Evolutionary conservation across 306 rosid genomes (phyloP), one percentile per base, ranked within the genome.

Genomic region (Morella rubra): DNA sequence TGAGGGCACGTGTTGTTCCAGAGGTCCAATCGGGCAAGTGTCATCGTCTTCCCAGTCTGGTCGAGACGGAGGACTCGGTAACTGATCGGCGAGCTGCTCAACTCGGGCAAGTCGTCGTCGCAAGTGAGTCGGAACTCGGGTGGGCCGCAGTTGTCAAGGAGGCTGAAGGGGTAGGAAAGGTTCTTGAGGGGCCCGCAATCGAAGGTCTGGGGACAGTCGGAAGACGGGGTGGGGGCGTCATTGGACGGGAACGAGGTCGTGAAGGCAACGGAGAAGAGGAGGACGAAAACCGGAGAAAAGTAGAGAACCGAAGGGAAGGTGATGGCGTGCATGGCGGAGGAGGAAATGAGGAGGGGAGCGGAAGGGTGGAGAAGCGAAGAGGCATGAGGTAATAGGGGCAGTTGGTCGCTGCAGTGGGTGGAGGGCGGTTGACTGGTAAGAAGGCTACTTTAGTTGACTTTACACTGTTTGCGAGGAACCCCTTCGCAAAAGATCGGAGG

Each of bases 131-230:
- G 87, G 71, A 89, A 87, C 71, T 82, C 82, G 3, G 85, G 87
- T 3, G 81, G 82, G 58, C 93, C 93, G 44, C 96, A 91, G 84
- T 71, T 44, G 80, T 64, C 76, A 7, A 85, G 88, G 71, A 87
- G 87, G 77, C 88, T 71, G 87, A 89, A 91, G 51, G 90, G 91
- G 82, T 87, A 83, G 51, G 89, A 64, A 40, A 89, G 75, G 73
- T 81, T 78, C 40, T 46, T 74, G 22, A 91, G 42, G 32, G 69
- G 69, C 5, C 90, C 91, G 19, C 96, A 91, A 87, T 58, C 75
- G 86, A 91, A 82, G 80, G 80, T 79, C n/a, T 16, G 67, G 71
- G 53, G 7, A 85, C 96, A 91, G 47, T 9, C 49, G 12, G 89
- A 53, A 5, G 90, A 53, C 72, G 75, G 80, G 45, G 53, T 3